Evolutionary conservation across 148 eudicot species (phyloP).

Genomic region (Simmondsia chinensis): DNA sequence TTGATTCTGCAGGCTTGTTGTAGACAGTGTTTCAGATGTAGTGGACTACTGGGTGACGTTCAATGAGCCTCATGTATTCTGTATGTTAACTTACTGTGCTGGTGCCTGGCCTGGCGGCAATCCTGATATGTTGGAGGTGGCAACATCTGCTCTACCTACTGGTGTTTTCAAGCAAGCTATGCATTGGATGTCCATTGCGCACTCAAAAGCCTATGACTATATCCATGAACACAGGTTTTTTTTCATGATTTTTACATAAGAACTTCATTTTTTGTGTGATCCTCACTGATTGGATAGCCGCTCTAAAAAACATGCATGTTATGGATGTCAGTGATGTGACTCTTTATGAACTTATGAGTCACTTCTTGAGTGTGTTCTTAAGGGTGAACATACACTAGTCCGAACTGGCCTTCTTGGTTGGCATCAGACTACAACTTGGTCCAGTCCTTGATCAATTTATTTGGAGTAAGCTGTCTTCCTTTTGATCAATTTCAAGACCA

Average conservation of each 20-base stretch:
- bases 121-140: slow-evolving; percentile 92
- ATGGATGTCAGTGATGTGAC: too few relatives aligned
- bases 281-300: too few relatives aligned
- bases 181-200: slow-evolving; percentile 87
- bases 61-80: slow-evolving; percentile 97
- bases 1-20: slow-evolving; percentile 72
- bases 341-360: too few relatives aligned
- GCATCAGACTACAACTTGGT: too few relatives aligned
- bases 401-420: too few relatives aligned
- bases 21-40: slow-evolving; percentile 64
- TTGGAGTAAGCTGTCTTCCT: too few relatives aligned
- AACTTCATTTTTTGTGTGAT: too few relatives aligned
- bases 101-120: slow-evolving; percentile 99
- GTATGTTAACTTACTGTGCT: slow-evolving; percentile 91
- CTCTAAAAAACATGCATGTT: neutral
- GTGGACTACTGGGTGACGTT: slow-evolving; percentile 98
- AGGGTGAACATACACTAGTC: too few relatives aligned
- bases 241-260: slow-evolving; percentile 1
- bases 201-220: slow-evolving; percentile 87
- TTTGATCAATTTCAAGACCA: too few relatives aligned
- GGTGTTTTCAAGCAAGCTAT: slow-evolving; percentile 84
- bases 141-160: slow-evolving; percentile 90
- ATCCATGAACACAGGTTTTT: slow-evolving; percentile 86
- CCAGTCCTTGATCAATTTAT: too few relatives aligned
- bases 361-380: too few relatives aligned